A percentile compares a stretch with the other conserved stretches of the same genome.
phyloP scores from a whole-genome alignment of 208 protist genomes.

The Zelonia costaricensis region DNA sequence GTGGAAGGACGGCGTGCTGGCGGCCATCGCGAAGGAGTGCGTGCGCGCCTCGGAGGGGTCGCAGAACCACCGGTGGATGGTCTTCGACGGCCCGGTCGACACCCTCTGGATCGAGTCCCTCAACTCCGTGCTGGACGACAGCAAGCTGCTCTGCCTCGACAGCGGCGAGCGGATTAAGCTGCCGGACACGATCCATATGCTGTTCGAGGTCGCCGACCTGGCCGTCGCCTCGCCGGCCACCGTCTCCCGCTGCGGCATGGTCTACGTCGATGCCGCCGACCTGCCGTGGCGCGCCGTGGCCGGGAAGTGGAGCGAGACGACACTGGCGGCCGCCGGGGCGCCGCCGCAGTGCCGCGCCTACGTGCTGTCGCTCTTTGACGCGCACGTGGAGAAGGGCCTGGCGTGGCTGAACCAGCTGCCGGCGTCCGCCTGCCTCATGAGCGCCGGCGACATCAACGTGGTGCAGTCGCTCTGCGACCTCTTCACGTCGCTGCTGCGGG shows the following conservation, averaged over 20 bases:
- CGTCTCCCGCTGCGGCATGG: conserved; percentile 98
- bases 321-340: conserved; percentile 56
- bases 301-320: conserved; percentile 86
- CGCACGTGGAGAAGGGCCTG: conserved; percentile 85
- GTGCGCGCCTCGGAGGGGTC: conserved; percentile 80
- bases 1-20: conserved; percentile 93
- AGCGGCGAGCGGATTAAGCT: conserved; percentile 98
- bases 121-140: conserved; percentile 99
- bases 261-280: conserved; percentile 94
- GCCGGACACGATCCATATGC: conserved; percentile 94
- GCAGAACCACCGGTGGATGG: conserved; percentile 95
- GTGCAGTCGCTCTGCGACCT: conserved; percentile 93
- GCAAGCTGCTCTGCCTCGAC: conserved; percentile 97
- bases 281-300: conserved; percentile 94
- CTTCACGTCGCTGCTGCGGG: conserved; percentile 82
- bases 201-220: conserved; percentile 98
- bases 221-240: conserved; percentile 98
- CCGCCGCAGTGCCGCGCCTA: conserved; percentile 74
- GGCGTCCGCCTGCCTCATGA: conserved; percentile 73
- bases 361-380: conserved; percentile 90
- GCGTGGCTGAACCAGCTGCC: conserved; percentile 82
- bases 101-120: conserved; percentile 99
- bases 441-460: conserved; percentile 92
- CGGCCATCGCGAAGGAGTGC: conserved; percentile 90
- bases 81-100: conserved; percentile 99